Evolutionary conservation across 495 filamentous ascomycete species (phyloP).

Genomic region (Rusavskia elegans): DNA sequence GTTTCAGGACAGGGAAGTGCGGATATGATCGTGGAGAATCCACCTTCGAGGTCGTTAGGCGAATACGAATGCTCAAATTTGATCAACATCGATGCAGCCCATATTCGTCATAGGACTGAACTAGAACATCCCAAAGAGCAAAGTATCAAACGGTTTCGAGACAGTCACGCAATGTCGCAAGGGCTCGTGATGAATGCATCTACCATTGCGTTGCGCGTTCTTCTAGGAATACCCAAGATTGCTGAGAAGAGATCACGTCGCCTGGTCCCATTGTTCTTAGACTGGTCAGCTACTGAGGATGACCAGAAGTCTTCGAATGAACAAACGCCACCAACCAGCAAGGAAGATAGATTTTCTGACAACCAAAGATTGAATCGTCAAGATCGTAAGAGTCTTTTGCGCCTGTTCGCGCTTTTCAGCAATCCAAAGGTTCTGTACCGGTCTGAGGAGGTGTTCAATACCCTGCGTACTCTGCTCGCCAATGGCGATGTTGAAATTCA

Average conservation of each 20-base stretch:
- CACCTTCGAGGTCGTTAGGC: not conserved
- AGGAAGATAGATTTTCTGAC: conserved; percentile 20
- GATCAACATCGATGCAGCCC: conserved; percentile 32
- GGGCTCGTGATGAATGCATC: conserved; percentile 18
- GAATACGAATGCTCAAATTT: conserved; percentile 77
- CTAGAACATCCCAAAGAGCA: conserved; percentile 24
- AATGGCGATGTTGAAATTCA: conserved; percentile 87
- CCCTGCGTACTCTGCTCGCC: conserved; percentile 53
- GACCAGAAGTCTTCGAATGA: conserved; percentile 25
- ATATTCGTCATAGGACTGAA: conserved; percentile 22
- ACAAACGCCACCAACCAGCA: not conserved
- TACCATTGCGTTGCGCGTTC: conserved; percentile 63
- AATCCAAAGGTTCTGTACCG: conserved; percentile 75
- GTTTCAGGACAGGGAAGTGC: conserved; percentile 20
- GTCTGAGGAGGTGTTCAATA: conserved; percentile 57
- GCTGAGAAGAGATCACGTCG: conserved; percentile 76
- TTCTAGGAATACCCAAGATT: conserved; percentile 52
- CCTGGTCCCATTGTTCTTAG: conserved; percentile 72
- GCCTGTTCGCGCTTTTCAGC: conserved; percentile 65
- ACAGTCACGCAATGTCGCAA: conserved; percentile 27
- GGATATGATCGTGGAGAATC: not conserved
- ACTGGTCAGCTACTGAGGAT: conserved; percentile 42
- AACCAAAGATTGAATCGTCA: conserved; percentile 35
- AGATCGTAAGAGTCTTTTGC: conserved; percentile 68
- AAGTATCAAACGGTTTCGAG: conserved; percentile 34